Base-by-base conservation (phyloP, 441 rosid genomes). In the Rhodomyrtus psidioides region DNA sequence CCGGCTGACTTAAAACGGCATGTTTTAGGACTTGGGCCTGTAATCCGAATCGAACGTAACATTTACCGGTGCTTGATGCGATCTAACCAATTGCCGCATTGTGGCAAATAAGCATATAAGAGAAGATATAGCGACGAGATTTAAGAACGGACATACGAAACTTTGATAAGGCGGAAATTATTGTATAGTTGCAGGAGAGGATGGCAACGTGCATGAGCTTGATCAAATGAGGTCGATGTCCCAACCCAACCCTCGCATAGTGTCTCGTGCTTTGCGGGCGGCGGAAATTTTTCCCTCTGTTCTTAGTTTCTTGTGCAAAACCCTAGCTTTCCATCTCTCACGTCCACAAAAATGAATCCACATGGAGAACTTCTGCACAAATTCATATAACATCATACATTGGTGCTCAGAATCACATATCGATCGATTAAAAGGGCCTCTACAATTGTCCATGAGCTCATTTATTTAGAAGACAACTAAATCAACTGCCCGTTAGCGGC, bases 1-100 rank as follows among this genome's bases (percentile, higher is more conserved):
- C 4, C 15, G 0, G 12, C 8, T 10, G 2, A 65, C 15, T 65
- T 10, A 21, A 19, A 34, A 65, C 21, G 9, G 19, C 49, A 34
- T 21, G 4, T 34, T 65, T 34, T 34, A 65, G 8, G 49, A 65
- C 15, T 5, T 0, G n/a, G 1, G 8, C 8, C 0, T 9, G 0
- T 65, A 2, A 4, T 65, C n/a, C 1, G 24, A 19, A 26, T 57
- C 10, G 15, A n/a, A 0, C 19, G 14, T 5, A 2, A 34, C 19
- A 9, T 34, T 7, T 5, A 21, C 8, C 0, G 15, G 14, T 10
- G 10, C 15, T 57, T 57, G 60, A 57, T 6, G 27, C 14, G 28
- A 12, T 57, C 7, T 57, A 5, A 26, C 28, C 60, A 26, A 57
- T 26, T 57, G 60, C 15, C 6, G 7, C 27, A 7, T 26, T 57